These are phyloP conservation scores for Penicillium italicum DNA, from an alignment of 2,329 filamentous ascomycete species.

Conservation along the genomic window DNA sequence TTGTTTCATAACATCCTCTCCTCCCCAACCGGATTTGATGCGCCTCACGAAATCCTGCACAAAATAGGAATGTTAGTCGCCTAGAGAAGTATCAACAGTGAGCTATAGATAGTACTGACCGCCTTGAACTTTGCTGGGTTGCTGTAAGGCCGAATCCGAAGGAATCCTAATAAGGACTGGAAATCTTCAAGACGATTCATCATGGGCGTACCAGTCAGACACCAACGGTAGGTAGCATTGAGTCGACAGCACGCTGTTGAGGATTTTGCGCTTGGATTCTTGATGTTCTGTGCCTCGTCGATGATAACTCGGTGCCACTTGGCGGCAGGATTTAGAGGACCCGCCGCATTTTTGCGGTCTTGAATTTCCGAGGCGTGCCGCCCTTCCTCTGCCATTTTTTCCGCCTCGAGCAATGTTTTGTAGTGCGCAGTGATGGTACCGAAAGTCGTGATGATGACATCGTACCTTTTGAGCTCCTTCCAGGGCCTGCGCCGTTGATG, in stretches of 20 bases:
- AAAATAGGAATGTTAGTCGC: neutral
- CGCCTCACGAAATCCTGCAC: conserved; percentile 51
- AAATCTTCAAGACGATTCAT: conserved; percentile 81
- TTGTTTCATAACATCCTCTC: conserved; percentile 60
- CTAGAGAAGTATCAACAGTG: neutral
- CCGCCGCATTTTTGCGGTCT: conserved; percentile 3
- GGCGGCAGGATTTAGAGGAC: conserved; percentile 57
- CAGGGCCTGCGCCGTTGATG: conserved; percentile 61
- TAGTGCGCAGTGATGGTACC: conserved; percentile 66
- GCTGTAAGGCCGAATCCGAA: conserved; percentile 72
- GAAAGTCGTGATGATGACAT: conserved; percentile 77
- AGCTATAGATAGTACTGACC: conserved; percentile 36
- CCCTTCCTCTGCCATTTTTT: conserved; percentile 49
- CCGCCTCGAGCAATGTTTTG: conserved; percentile 56
- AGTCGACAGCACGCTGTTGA: conserved; percentile 60
- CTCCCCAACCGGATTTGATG: conserved; percentile 43
- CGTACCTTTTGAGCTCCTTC: conserved; percentile 60
- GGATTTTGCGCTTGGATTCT: conserved; percentile 64
- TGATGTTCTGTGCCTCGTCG: conserved; percentile 78
- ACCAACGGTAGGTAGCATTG: conserved; percentile 63
- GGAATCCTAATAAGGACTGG: conserved; percentile 71
- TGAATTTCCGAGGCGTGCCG: conserved; percentile 26
- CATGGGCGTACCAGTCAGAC: conserved; percentile 79
- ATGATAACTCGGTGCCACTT: conserved; percentile 69
- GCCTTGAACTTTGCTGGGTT: conserved; percentile 59